A percentile compares a stretch with the other conserved stretches of the same genome.
Conservation (phyloP, 2,329 filamentous ascomycete species). For the Hypoxylon sp. region DNA sequence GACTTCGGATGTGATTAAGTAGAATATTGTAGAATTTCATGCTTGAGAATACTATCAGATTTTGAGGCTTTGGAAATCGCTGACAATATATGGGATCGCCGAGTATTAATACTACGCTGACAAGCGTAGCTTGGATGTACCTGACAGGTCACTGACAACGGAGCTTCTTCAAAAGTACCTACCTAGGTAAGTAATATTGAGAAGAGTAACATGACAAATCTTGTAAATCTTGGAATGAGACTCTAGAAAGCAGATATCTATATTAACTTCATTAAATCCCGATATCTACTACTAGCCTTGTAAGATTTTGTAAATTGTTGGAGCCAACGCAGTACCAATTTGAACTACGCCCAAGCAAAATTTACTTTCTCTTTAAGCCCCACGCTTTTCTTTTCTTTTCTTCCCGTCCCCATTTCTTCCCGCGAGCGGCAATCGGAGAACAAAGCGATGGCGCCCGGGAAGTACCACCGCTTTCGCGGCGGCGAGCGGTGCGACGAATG, state of each 20-base stretch:
- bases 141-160: not conserved
- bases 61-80: not conserved
- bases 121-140: not conserved
- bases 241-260: no score
- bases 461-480: conserved; percentile 65
- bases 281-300: no score
- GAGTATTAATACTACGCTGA: not conserved
- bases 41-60: not conserved
- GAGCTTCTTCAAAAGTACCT: not conserved
- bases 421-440: not conserved
- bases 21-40: not conserved
- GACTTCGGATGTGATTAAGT: conserved; percentile 8
- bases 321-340: not conserved
- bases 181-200: no score
- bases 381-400: conserved; percentile 1
- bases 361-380: not conserved
- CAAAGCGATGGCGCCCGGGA: conserved; percentile 56
- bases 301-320: not conserved
- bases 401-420: not conserved
- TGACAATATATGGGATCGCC: not conserved
- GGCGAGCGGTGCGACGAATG: conserved; percentile 73
- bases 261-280: no score
- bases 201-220: not conserved
- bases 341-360: not conserved
- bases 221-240: no score